phyloP scores from a whole-genome alignment of 805 yeast species.

The Monosporozyma servazzii region DNA sequence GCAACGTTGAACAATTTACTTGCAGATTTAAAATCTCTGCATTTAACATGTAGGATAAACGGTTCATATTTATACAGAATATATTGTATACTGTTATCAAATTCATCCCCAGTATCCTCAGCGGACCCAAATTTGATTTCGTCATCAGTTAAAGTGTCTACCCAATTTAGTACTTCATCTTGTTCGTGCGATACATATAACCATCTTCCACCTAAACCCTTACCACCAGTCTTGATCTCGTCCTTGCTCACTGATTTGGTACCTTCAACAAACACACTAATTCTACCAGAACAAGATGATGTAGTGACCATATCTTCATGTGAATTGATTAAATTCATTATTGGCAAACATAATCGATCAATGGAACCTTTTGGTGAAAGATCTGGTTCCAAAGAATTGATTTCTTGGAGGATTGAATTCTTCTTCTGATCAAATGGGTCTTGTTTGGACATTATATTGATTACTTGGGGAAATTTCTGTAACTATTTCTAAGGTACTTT shows the following conservation, averaged over 20 bases:
- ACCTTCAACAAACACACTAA: conserved; percentile 76
- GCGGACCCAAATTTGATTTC: conserved; percentile 14
- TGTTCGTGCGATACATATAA: conserved; percentile 66
- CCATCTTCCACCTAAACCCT: conserved; percentile 83
- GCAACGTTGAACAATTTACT: conserved; percentile 56
- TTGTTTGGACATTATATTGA: neutral
- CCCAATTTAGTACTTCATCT: conserved; percentile 41
- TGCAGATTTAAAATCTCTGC: conserved; percentile 54
- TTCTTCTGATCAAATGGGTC: conserved; percentile 66
- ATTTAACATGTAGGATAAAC: conserved; percentile 72
- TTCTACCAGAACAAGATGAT: conserved; percentile 81
- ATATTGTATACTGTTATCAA: conserved; percentile 32
- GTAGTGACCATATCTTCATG: conserved; percentile 70
- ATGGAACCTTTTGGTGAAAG: conserved; percentile 83
- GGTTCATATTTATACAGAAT: conserved; percentile 79
- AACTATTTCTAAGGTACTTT: too few relatives aligned
- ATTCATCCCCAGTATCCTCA: neutral
- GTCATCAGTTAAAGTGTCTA: conserved; percentile 24
- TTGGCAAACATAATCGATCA: conserved; percentile 65
- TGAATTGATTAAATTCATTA: conserved; percentile 57
- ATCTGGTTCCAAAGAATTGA: conserved; percentile 41
- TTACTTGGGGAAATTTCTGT: too few relatives aligned
- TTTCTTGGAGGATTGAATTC: conserved; percentile 41
- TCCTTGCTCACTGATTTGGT: conserved; percentile 32
- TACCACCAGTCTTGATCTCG: conserved; percentile 53